phyloP scores from a whole-genome alignment of 2,329 filamentous ascomycete species.

The Xylariaceae sp. region DNA sequence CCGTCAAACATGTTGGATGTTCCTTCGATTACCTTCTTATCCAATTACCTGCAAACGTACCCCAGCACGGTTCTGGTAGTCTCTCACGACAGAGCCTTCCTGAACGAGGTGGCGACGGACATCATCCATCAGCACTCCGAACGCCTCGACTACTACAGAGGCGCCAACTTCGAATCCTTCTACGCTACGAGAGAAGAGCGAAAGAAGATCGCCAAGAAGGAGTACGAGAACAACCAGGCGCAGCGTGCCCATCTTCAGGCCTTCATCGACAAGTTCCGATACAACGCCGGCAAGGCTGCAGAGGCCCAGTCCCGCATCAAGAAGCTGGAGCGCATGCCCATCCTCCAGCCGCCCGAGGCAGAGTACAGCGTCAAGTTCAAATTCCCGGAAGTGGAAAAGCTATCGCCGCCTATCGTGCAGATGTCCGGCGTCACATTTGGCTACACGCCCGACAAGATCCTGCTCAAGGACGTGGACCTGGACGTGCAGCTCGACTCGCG shows the following conservation, averaged over 20 bases:
- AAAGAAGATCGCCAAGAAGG: conserved; percentile 90
- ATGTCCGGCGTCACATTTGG: conserved; percentile 92
- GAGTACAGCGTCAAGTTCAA: conserved; percentile 96
- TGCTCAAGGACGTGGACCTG: conserved; percentile 82
- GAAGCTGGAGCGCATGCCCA: conserved; percentile 95
- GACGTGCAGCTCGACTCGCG: conserved; percentile 97
- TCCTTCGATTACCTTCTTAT: conserved; percentile 97
- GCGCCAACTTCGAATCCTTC: conserved; percentile 94
- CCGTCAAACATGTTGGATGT: conserved; percentile 99
- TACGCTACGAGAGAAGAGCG: conserved; percentile 97
- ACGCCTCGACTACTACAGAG: conserved; percentile 95
- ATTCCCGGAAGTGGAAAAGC: conserved; percentile 95
- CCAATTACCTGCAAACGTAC: conserved; percentile 89
- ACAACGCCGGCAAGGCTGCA: conserved; percentile 97
- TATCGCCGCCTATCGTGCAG: conserved; percentile 95
- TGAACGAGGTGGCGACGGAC: conserved; percentile 98
- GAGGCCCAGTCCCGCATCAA: conserved; percentile 99
- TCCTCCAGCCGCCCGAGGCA: conserved; percentile 81
- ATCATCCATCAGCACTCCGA: conserved; percentile 98
- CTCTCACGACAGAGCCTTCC: conserved; percentile 96
- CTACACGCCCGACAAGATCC: conserved; percentile 71
- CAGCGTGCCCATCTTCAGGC: conserved; percentile 89
- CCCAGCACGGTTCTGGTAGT: conserved; percentile 94
- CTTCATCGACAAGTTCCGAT: conserved; percentile 99
- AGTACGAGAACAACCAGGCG: conserved; percentile 98